Evolutionary conservation across 2,329 filamentous ascomycete species (phyloP).

Genomic region (Exserohilum turcica): DNA sequence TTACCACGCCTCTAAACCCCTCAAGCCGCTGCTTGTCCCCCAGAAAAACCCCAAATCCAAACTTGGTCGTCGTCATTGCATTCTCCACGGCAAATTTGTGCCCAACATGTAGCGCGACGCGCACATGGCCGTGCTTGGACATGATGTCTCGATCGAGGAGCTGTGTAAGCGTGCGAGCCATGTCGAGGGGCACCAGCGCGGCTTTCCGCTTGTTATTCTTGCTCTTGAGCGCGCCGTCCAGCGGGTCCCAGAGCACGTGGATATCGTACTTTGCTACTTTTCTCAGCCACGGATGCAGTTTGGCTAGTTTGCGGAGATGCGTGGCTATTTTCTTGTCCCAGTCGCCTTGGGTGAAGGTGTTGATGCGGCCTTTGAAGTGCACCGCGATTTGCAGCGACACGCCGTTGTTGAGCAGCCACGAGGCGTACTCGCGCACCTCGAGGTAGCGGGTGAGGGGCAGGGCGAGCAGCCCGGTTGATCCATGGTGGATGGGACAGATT

Average conservation of each 20-base stretch:
- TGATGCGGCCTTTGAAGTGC: conserved; percentile 32
- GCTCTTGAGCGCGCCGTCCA: conserved; percentile 21
- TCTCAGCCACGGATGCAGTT: conserved; percentile 30
- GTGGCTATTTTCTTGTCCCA: conserved; percentile 34
- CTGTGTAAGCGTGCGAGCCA: conserved; percentile 23
- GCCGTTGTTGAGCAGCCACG: conserved; percentile 27
- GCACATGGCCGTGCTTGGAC: conserved; percentile 20
- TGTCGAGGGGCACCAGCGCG: conserved; percentile 23
- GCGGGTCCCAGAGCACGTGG: conserved; percentile 31
- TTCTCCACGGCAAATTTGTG: conserved; percentile 16
- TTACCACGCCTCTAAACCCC: conserved; percentile 2
- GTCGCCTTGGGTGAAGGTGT: conserved; percentile 33
- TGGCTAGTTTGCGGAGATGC: conserved; percentile 32
- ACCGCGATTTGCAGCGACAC: conserved; percentile 29
- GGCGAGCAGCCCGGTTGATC: conserved; percentile 27
- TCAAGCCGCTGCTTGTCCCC: neutral
- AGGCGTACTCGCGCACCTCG: conserved; percentile 36
- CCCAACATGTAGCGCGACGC: conserved; percentile 19
- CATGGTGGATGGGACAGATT: conserved; percentile 32
- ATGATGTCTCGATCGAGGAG: conserved; percentile 21
- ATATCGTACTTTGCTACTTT: conserved; percentile 33
- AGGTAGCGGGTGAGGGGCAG: conserved; percentile 23
- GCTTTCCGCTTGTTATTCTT: conserved; percentile 22
- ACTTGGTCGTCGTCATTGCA: conserved; percentile 8
- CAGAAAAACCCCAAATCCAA: conserved; percentile 25